Evolutionary conservation across 129 eudicot genomes (phyloP), one percentile per base, ranked within the genome.

Genomic region (Helianthus tuberosus): DNA sequence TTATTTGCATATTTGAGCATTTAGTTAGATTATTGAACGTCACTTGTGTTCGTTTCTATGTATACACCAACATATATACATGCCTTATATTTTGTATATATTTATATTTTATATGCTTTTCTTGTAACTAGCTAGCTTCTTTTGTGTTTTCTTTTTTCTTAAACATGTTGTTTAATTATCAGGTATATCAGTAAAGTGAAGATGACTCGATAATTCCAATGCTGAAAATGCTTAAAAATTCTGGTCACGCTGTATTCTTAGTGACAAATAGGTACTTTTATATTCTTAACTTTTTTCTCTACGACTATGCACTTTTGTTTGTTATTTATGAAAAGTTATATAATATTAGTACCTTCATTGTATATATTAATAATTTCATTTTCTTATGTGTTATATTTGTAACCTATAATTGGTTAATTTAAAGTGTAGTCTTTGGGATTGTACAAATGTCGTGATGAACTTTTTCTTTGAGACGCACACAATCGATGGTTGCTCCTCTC

Each of bases 121-220:
- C 5, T 67, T 44, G n/a, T 36, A n/a, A 3, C 36, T 66, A 11
- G 29, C 36, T 75, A 32, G 41, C 36, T 41, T 46, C 13, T 54
- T 20, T 55, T 57, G 76, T 59, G 46, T 59, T 43, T 59, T 73
- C 36, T 46, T n/a, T 60, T 8, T 25, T 1, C 57, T 20, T 51
- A 32, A 20, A 49, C 15, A 3, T 65, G 48, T 32, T 32, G 36
- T 41, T 65, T 4, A 62, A 49, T 41, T 68, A 44, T 68, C 88
- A 93, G 98, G 84, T 93, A 93, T 71, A 93, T 93, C 68, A 88
- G 86, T 75, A 93, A 93, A 76, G 97, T 75, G 96, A 93, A 76
- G 97, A 93, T 75, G 58, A 72, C 43, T 75, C 87, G 59, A 86
- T 90, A 50, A 93, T 78, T 23, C 92, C 96, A 13, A 89, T 93